Conservation (phyloP, 805 yeast species). For the Saturnispora mendoncae region DNA sequence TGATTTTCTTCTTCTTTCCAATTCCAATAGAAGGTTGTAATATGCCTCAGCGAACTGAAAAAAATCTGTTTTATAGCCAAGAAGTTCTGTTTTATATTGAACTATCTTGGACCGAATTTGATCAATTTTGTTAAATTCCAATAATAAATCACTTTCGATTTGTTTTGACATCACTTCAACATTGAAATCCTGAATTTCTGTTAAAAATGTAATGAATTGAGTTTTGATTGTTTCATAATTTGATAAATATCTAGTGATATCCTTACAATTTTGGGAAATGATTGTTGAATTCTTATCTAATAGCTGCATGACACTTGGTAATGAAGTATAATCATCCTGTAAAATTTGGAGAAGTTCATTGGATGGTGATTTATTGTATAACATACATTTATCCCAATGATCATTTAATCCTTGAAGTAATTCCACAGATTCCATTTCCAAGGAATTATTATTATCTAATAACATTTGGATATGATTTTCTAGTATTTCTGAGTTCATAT, state of each 20-base stretch:
- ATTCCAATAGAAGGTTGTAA: conserved; percentile 42
- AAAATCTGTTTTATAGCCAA: conserved; percentile 36
- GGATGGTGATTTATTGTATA: conserved; percentile 30
- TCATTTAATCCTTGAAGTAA: conserved; percentile 63
- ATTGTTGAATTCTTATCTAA: conserved; percentile 31
- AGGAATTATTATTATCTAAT: conserved; percentile 34
- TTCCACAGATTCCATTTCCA: conserved; percentile 64
- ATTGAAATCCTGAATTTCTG: conserved; percentile 8
- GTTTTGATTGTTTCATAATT: conserved; percentile 18
- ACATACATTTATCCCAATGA: conserved; percentile 72
- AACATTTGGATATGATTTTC: conserved; percentile 20
- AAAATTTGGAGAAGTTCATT: conserved; percentile 38
- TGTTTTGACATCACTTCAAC: conserved; percentile 9
- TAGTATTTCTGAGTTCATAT: conserved; percentile 12
- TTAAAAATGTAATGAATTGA: conserved; percentile 7
- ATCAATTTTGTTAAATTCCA: conserved; percentile 5
- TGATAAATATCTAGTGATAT: conserved; percentile 18
- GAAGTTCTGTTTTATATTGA: conserved; percentile 14
- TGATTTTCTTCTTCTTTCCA: conserved; percentile 39
- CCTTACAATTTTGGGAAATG: conserved; percentile 24
- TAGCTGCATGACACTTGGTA: conserved; percentile 47
- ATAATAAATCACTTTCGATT: conserved; percentile 7
- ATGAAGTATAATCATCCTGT: conserved; percentile 43
- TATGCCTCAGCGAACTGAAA: conserved; percentile 44
- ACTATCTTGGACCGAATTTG: conserved; percentile 10